Evolutionary conservation across 2,329 filamentous ascomycete genomes (phyloP).

Genomic region (Acrocalymma vagum): DNA sequence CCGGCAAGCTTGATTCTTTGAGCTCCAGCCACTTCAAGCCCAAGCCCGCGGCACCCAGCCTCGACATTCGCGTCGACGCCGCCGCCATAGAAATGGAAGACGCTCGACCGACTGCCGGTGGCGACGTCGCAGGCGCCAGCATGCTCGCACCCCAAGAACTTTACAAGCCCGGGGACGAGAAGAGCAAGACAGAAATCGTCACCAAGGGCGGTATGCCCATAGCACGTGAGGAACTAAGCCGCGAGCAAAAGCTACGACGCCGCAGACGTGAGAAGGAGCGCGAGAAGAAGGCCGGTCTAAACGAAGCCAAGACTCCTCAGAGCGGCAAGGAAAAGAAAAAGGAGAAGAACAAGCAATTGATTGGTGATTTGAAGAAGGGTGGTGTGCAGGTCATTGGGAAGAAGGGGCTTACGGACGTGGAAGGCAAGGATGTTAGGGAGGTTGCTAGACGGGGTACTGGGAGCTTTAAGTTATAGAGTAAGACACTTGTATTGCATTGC

Average conservation of each 20-base stretch:
- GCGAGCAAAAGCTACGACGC: conserved; percentile 82
- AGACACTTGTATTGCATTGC: no score
- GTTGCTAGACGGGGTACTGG: conserved; percentile 35
- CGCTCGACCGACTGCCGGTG: conserved; percentile 83
- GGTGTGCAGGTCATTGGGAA: conserved; percentile 92
- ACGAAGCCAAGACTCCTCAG: conserved; percentile 49
- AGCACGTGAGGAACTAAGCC: conserved; percentile 83
- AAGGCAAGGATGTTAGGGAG: conserved; percentile 74
- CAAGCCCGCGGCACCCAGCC: conserved; percentile 79
- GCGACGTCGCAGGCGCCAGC: conserved; percentile 72
- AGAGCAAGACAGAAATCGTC: conserved; percentile 75
- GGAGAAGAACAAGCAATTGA: conserved; percentile 64
- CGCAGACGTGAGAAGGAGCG: conserved; percentile 87
- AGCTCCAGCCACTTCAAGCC: conserved; percentile 97
- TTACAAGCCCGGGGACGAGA: conserved; percentile 80
- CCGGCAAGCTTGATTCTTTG: conserved; percentile 82
- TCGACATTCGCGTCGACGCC: conserved; percentile 89
- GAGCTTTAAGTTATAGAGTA: conserved; percentile 46
- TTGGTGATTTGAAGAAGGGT: conserved; percentile 79
- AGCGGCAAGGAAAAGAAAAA: conserved; percentile 64
- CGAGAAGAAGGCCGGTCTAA: conserved; percentile 72
- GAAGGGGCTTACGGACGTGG: conserved; percentile 84
- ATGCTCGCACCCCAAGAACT: conserved; percentile 94
- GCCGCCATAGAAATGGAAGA: conserved; percentile 96
- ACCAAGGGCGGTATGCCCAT: conserved; percentile 80